Evolutionary conservation across 2,329 filamentous ascomycete genomes (phyloP).

Genomic region (Colletotrichum zoysiae): DNA sequence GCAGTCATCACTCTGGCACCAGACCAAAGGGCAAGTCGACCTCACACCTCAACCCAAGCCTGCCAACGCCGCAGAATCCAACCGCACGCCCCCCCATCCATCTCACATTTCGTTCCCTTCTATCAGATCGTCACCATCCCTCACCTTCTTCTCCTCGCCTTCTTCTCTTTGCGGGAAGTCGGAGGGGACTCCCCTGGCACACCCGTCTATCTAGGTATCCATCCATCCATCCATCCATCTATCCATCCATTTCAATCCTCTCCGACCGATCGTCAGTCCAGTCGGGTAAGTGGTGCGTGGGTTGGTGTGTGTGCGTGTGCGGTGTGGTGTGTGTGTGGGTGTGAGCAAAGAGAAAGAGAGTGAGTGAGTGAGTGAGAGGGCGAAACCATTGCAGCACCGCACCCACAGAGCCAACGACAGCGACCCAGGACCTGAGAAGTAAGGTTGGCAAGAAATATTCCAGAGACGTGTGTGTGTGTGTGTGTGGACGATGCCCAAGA

Average conservation of each 20-base stretch:
- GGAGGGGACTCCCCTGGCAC: conserved; percentile 7
- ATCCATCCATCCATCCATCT: too few relatives aligned
- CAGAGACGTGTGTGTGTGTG: conserved; percentile 1
- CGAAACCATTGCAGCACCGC: conserved; percentile 1
- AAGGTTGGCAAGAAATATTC: conserved; percentile 14
- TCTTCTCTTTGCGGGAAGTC: background rate
- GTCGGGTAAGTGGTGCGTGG: background rate
- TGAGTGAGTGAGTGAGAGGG: background rate
- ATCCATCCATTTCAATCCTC: background rate
- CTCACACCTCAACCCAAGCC: conserved; percentile 40
- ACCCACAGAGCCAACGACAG: background rate
- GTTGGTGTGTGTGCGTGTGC: background rate
- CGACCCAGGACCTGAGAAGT: background rate
- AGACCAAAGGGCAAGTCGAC: conserved; percentile 35
- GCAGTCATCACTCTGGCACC: conserved; percentile 40
- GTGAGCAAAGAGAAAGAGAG: background rate
- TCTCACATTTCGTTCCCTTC: conserved; percentile 33
- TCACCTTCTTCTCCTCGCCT: background rate
- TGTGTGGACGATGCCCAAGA: conserved; percentile 21
- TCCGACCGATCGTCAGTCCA: conserved; percentile 1
- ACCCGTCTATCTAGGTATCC: background rate
- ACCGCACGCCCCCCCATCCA: conserved; percentile 39
- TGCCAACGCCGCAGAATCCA: conserved; percentile 40
- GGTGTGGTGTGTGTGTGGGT: background rate
- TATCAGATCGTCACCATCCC: conserved; percentile 39